Conservation (phyloP, 768 basidiomycete genomes). For the Pholiota conissans region DNA sequence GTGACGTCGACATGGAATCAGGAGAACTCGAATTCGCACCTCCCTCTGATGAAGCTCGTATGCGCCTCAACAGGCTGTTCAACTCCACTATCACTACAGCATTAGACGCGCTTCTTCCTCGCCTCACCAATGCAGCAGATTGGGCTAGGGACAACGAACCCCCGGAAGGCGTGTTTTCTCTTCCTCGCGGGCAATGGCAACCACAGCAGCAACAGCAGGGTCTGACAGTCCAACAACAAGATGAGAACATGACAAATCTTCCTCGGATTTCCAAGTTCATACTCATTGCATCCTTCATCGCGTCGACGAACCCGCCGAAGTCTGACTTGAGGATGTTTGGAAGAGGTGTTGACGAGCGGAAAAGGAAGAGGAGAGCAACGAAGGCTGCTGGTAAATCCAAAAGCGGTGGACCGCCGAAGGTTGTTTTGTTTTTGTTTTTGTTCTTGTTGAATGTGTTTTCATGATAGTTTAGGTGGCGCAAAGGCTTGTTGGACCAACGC, state of each 20-base stretch:
- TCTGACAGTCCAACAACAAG: constrained; percentile 13
- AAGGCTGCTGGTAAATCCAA: constrained; percentile 38
- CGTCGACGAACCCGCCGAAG: constrained; percentile 82
- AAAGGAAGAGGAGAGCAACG: constrained; percentile 46
- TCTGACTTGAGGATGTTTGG: constrained; percentile 85
- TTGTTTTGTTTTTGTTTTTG: constrained; percentile 17
- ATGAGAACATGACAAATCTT: constrained; percentile 32
- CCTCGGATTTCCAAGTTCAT: constrained; percentile 76
- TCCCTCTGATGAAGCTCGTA: constrained; percentile 58
- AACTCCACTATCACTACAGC: constrained; percentile 61
- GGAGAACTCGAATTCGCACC: constrained; percentile 24
- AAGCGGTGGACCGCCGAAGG: constrained; percentile 46
- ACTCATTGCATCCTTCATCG: constrained; percentile 74
- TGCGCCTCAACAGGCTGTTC: constrained; percentile 66
- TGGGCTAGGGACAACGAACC: constrained; percentile 61
- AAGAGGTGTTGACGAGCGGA: constrained; percentile 66
- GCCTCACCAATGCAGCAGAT: constrained; percentile 59
- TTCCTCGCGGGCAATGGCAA: constrained; percentile 19
- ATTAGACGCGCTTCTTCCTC: constrained; percentile 67
- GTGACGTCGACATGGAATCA: constrained; percentile 21
- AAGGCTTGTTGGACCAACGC: constrained; percentile 72
- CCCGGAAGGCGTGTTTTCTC: constrained; percentile 36
- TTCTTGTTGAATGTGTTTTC: neutral
- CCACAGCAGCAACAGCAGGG: neutral
- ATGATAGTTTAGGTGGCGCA: constrained; percentile 57